phyloP scores from a whole-genome alignment of 148 eudicot species.

The Bassia scoparia region DNA sequence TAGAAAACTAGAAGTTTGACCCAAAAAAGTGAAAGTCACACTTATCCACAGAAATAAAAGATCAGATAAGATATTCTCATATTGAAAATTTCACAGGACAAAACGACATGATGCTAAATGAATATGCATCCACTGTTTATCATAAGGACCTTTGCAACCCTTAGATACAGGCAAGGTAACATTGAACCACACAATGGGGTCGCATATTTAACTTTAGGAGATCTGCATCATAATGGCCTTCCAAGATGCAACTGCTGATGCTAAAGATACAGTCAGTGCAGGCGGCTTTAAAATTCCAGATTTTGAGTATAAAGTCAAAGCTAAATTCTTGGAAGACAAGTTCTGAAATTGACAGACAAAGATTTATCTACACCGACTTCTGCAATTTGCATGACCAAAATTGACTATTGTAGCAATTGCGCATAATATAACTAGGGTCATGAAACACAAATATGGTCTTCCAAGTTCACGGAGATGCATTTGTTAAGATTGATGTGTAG shows the following conservation, averaged over 20 bases:
- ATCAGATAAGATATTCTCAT: slow-evolving; percentile 6
- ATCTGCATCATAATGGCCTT: not conserved
- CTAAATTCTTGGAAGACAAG: not conserved
- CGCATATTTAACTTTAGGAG: not conserved
- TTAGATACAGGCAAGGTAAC: not conserved
- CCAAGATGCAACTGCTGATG: not conserved
- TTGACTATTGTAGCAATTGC: not conserved
- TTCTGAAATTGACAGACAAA: not conserved
- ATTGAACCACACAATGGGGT: not conserved
- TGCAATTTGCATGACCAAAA: too few species aligned
- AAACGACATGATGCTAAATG: slow-evolving; percentile 8
- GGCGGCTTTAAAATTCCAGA: not conserved
- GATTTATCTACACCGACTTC: not conserved
- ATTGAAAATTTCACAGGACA: not conserved
- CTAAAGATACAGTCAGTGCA: not conserved
- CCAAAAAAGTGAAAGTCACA: not conserved
- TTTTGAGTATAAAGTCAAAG: not conserved
- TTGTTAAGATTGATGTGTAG: too few species aligned
- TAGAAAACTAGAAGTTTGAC: slow-evolving; percentile 3
- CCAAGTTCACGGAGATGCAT: too few species aligned
- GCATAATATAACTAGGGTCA: not conserved
- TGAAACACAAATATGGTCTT: too few species aligned
- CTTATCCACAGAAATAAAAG: not conserved
- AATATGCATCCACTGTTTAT: slow-evolving; percentile 1
- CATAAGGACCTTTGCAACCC: not conserved